Conservation (phyloP, 768 basidiomycete genomes). For the Suillus luteus region DNA sequence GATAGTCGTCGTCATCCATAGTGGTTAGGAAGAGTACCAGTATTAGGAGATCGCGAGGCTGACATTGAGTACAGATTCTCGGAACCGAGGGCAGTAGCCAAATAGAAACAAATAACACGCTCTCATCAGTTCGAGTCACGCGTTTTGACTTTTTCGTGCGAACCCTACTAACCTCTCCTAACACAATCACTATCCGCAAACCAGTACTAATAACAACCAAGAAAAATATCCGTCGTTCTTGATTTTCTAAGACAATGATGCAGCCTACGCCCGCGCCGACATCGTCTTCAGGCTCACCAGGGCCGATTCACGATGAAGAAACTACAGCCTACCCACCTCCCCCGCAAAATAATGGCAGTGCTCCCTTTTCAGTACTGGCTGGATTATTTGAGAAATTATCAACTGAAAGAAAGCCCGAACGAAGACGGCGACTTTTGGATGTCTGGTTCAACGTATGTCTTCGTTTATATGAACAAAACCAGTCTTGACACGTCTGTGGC, state of each 20-base stretch:
- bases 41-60: neutral
- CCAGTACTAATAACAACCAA: neutral
- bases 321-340: conserved; percentile 49
- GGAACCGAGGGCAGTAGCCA: conserved; percentile 1
- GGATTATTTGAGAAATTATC: conserved; percentile 77
- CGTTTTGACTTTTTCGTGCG: conserved; percentile 3
- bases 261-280: conserved; percentile 70
- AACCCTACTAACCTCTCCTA: neutral
- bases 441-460: conserved; percentile 79
- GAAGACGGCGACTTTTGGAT: conserved; percentile 65
- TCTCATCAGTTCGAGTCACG: neutral
- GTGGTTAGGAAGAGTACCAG: neutral
- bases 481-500: conserved; percentile 20
- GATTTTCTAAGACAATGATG: conserved; percentile 39
- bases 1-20: conserved; percentile 25
- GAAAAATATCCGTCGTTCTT: neutral
- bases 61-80: neutral
- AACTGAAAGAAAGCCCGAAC: conserved; percentile 71
- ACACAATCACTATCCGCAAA: neutral
- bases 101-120: conserved; percentile 28
- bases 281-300: conserved; percentile 53
- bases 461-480: neutral
- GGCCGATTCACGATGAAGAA: conserved; percentile 27
- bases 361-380: conserved; percentile 68
- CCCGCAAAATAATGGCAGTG: conserved; percentile 66